Evolutionary conservation across 441 rosid species (phyloP).

Genomic region (Erodium texanum): DNA sequence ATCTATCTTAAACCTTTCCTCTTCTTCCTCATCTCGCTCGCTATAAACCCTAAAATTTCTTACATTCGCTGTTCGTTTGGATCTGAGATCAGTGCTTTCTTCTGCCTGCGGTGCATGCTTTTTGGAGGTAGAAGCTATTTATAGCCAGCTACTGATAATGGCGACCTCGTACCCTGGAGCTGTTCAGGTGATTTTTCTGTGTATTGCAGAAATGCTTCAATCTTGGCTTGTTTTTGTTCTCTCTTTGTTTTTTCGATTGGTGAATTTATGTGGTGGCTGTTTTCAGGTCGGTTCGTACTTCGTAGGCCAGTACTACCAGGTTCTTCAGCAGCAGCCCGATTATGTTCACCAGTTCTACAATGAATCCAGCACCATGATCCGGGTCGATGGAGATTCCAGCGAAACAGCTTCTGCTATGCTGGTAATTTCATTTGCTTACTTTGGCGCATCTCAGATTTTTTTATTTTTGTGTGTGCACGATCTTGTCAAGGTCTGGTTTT

Average conservation of each 20-base stretch:
- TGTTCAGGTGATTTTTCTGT: conserved; percentile 30
- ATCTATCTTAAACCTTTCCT: conserved; percentile 3
- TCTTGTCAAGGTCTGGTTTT: not conserved
- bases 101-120: conserved; percentile 19
- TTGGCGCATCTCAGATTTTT: not conserved
- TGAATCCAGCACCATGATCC: conserved; percentile 48
- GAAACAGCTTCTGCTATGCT: conserved; percentile 48
- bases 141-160: conserved; percentile 26
- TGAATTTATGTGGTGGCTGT: not conserved
- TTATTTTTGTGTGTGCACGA: not conserved
- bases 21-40: not conserved
- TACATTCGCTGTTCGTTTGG: not conserved
- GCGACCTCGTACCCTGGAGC: conserved; percentile 44
- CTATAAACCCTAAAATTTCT: conserved; percentile 7
- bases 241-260: not conserved
- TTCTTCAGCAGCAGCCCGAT: conserved; percentile 58
- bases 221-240: not conserved
- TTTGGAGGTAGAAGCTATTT: conserved; percentile 13
- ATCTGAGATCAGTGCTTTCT: not conserved
- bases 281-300: conserved; percentile 69
- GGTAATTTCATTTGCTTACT: conserved; percentile 21
- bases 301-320: conserved; percentile 62
- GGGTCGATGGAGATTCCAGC: conserved; percentile 48
- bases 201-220: not conserved
- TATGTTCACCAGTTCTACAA: conserved; percentile 59